Conservation (phyloP, 75 land plant species). For the Pseudotsuga menziesii region DNA sequence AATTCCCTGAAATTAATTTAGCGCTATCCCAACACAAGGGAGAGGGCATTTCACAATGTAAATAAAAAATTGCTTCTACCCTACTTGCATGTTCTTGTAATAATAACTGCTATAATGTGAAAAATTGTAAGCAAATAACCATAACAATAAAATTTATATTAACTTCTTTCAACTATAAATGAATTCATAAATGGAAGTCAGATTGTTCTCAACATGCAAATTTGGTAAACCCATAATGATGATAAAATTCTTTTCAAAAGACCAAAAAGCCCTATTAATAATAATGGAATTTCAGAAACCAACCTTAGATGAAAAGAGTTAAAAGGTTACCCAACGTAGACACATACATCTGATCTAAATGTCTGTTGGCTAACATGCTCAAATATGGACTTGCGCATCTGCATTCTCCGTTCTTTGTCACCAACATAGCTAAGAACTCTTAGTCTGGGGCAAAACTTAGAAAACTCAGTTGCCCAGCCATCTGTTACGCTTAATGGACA, state of each 20-base stretch:
- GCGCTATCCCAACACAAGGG: no score
- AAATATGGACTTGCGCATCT: conserved; percentile 39
- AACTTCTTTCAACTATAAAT: neutral
- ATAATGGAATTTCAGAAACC: neutral
- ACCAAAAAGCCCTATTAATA: neutral
- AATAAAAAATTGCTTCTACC: neutral
- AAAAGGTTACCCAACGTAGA: neutral
- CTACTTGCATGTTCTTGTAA: neutral
- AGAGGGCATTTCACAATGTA: no score
- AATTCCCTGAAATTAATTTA: no score
- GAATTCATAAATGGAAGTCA: neutral
- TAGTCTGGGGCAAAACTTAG: conserved; percentile 56
- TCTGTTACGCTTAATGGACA: conserved; percentile 92
- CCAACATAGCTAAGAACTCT: conserved; percentile 73
- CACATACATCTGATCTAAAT: conserved; percentile 37
- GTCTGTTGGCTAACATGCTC: conserved; percentile 42
- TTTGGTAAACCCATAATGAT: neutral
- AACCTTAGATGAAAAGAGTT: neutral
- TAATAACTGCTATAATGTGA: neutral
- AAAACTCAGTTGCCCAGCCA: conserved; percentile 78
- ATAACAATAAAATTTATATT: neutral
- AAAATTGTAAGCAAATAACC: neutral
- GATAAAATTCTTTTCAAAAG: neutral
- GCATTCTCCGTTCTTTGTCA: conserved; percentile 50
- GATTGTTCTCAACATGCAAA: neutral